Conservation (phyloP, 306 rosid species). For the Neltuma alba region DNA sequence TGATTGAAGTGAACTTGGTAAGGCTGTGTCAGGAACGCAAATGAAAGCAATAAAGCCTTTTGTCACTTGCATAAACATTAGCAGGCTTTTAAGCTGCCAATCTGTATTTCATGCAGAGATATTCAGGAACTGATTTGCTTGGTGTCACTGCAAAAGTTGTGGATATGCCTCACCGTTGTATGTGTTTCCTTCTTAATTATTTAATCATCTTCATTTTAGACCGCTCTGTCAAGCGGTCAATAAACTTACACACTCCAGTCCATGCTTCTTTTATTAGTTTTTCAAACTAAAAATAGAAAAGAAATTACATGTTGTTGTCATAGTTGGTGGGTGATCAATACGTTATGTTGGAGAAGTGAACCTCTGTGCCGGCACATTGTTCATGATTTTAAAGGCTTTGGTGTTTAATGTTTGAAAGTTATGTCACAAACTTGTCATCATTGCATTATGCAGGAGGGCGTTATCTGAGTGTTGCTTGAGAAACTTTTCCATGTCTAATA, state of each 20-base stretch:
- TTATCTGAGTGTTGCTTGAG: not conserved
- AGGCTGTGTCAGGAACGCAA: constrained; percentile 29
- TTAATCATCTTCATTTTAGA: not conserved
- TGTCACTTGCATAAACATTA: constrained; percentile 1
- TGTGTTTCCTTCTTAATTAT: constrained; percentile 32
- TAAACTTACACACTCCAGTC: not conserved
- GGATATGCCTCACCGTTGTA: constrained; percentile 98
- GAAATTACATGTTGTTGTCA: constrained; percentile 12
- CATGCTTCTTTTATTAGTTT: constrained; percentile 9
- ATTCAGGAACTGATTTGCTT: constrained; percentile 85
- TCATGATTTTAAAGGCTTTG: constrained; percentile 13
- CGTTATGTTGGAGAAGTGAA: constrained; percentile 24
- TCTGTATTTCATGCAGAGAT: constrained; percentile 61
- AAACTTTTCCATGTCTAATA: not conserved
- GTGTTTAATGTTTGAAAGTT: constrained; percentile 9
- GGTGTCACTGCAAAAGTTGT: constrained; percentile 96
- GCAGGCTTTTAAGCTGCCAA: constrained; percentile 15
- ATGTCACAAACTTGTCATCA: not conserved
- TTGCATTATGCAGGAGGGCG: not conserved
- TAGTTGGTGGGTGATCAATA: constrained; percentile 14
- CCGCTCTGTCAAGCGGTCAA: not conserved
- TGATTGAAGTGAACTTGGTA: constrained; percentile 87
- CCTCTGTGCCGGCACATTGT: constrained; percentile 11
- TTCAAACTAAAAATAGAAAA: not conserved
- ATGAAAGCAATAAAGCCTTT: constrained; percentile 22